These are phyloP conservation scores for Fusarium sororula DNA, from an alignment of 2,329 filamentous ascomycete species.

Conservation along the genomic window DNA sequence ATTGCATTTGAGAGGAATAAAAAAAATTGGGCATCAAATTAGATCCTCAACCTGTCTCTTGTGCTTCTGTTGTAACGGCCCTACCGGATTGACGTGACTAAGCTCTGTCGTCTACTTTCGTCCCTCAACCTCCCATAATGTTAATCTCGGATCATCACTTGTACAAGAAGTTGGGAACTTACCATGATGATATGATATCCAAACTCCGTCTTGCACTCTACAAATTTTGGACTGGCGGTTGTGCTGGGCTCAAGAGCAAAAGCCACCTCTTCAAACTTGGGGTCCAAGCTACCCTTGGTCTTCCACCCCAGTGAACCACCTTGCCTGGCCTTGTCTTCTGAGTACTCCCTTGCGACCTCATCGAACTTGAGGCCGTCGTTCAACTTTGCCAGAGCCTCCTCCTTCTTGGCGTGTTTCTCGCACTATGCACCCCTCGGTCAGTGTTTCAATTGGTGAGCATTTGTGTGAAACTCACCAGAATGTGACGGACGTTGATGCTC, in stretches of 20 bases:
- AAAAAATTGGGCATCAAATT: slow-evolving; percentile 47
- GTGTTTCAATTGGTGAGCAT: neutral
- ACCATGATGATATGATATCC: slow-evolving; percentile 88
- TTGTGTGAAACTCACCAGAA: slow-evolving; percentile 58
- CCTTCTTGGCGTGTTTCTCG: slow-evolving; percentile 80
- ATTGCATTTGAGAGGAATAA: slow-evolving; percentile 53
- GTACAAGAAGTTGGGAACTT: slow-evolving; percentile 12
- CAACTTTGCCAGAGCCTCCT: slow-evolving; percentile 76
- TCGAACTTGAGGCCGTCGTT: slow-evolving; percentile 76
- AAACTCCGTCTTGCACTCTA: slow-evolving; percentile 76
- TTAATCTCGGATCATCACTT: neutral
- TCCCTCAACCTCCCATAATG: slow-evolving; percentile 49
- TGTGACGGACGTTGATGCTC: slow-evolving; percentile 78
- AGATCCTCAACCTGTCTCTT: slow-evolving; percentile 27
- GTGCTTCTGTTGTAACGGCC: neutral
- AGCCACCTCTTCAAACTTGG: slow-evolving; percentile 77
- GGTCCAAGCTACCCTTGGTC: slow-evolving; percentile 71
- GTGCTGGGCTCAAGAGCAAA: slow-evolving; percentile 74
- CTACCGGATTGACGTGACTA: neutral
- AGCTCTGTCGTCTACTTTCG: slow-evolving; percentile 46
- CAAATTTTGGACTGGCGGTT: slow-evolving; percentile 70
- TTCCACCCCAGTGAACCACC: slow-evolving; percentile 80
- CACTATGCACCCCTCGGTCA: slow-evolving; percentile 56
- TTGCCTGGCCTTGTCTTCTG: slow-evolving; percentile 79
- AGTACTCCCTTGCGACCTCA: slow-evolving; percentile 75